Conservation (phyloP, 2,329 filamentous ascomycete species). For the Dothideomycetes sp. region DNA sequence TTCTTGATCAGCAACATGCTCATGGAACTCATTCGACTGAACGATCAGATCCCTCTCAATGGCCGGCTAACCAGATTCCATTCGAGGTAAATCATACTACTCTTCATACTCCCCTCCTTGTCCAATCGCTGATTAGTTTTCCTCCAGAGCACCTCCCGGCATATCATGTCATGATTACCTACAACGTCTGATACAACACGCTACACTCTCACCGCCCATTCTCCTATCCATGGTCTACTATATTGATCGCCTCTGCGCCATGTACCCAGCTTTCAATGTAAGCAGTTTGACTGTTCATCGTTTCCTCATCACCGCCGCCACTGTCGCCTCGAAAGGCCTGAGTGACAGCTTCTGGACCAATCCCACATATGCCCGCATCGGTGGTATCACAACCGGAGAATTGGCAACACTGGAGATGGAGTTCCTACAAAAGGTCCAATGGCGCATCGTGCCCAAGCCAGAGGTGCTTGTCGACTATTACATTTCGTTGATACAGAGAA, state of each 20-base stretch:
- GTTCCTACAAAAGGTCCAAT: constrained; percentile 83
- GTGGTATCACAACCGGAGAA: constrained; percentile 82
- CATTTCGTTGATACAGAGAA: constrained; percentile 64
- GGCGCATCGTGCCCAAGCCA: constrained; percentile 92
- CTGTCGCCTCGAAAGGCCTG: constrained; percentile 88
- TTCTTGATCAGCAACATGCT: constrained; percentile 90
- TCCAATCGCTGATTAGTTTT: neutral
- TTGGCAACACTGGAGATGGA: constrained; percentile 86
- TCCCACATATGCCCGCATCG: constrained; percentile 86
- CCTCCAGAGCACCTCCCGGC: constrained; percentile 59
- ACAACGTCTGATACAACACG: constrained; percentile 83
- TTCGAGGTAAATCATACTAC: constrained; percentile 53
- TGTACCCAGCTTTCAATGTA: constrained; percentile 92
- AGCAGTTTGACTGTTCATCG: constrained; percentile 94
- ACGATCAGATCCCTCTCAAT: constrained; percentile 77
- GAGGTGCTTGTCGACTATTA: constrained; percentile 94
- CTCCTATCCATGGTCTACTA: constrained; percentile 99
- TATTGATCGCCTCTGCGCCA: constrained; percentile 83
- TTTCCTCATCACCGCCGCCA: constrained; percentile 90
- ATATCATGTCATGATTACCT: constrained; percentile 94
- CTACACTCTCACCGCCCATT: constrained; percentile 83
- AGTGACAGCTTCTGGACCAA: constrained; percentile 99
- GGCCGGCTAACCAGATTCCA: constrained; percentile 90
- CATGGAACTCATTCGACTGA: constrained; percentile 84
- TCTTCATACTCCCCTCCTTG: neutral